These are phyloP conservation scores for Barbarea vulgaris DNA, from an alignment of 345 rosid genomes.

Conservation along the genomic window DNA sequence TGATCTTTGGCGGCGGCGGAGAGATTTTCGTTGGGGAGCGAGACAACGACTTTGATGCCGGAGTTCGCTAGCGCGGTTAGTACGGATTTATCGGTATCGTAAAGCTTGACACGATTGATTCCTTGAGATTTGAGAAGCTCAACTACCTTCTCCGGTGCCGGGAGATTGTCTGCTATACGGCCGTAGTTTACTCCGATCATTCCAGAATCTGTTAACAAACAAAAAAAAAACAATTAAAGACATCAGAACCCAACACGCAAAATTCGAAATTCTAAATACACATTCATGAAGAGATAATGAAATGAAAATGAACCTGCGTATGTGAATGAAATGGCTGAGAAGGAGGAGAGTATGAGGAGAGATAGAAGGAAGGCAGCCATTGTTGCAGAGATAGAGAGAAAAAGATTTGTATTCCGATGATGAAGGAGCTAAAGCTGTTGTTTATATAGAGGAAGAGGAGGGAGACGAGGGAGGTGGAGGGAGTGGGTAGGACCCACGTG, in stretches of 20 bases:
- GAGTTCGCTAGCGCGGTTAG: constrained; percentile 70
- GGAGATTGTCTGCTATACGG: constrained; percentile 71
- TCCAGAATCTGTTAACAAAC: constrained; percentile 47
- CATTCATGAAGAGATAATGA: constrained; percentile 23
- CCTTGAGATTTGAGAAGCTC: constrained; percentile 67
- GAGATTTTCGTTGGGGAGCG: constrained; percentile 83
- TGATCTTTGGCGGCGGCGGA: constrained; percentile 69
- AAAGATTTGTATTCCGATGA: background rate
- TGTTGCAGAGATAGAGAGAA: constrained; percentile 23
- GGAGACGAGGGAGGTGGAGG: constrained; percentile 38
- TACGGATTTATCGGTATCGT: constrained; percentile 71
- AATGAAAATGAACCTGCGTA: constrained; percentile 43
- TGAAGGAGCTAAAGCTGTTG: background rate
- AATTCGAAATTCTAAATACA: background rate
- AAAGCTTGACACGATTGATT: constrained; percentile 62
- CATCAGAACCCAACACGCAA: background rate
- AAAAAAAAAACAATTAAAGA: constrained; percentile 12
- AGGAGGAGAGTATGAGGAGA: constrained; percentile 37
- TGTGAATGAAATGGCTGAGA: constrained; percentile 32
- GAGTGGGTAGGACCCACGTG: constrained; percentile 39
- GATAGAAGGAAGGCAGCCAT: constrained; percentile 23
- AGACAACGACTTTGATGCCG: constrained; percentile 62
- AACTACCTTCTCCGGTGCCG: constrained; percentile 70
- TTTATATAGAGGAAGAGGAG: constrained; percentile 28
- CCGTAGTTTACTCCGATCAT: constrained; percentile 86